Percentiles rank a stretch among this genome's conserved stretches.
Conservation (phyloP, 306 rosid genomes). For the Ormosia emarginata region DNA sequence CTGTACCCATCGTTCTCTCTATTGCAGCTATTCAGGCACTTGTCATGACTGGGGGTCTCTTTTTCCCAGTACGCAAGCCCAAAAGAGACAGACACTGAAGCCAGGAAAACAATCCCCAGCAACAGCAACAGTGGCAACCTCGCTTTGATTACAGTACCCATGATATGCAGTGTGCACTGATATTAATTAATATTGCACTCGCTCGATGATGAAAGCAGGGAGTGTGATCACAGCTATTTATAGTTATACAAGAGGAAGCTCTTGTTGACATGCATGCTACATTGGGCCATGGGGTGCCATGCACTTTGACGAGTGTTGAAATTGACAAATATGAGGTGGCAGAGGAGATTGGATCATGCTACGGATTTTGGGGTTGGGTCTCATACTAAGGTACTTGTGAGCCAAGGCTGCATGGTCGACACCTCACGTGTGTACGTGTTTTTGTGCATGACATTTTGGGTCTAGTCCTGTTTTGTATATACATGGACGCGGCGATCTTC, state of each 20-base stretch:
- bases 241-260: background rate
- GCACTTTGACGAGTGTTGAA: conserved; percentile 40
- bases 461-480: background rate
- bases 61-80: background rate
- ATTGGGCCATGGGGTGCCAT: conserved; percentile 1
- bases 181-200: too few relatives aligned
- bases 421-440: conserved; percentile 5
- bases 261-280: background rate
- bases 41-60: background rate
- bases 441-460: background rate
- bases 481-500: background rate
- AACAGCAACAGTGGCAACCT: conserved; percentile 25
- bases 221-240: background rate
- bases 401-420: background rate
- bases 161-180: too few relatives aligned
- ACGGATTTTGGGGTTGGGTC: background rate
- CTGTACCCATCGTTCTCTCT: background rate
- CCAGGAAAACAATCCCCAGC: conserved; percentile 22
- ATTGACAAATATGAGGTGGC: conserved; percentile 9
- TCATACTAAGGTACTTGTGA: too few relatives aligned
- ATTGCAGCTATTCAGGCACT: background rate
- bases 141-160: background rate
- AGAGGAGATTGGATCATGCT: background rate
- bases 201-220: background rate
- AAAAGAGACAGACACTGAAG: background rate